Base-by-base conservation (phyloP, 225 moss, liverwort and hornwort genomes). In the Sphagnum tenellum region DNA sequence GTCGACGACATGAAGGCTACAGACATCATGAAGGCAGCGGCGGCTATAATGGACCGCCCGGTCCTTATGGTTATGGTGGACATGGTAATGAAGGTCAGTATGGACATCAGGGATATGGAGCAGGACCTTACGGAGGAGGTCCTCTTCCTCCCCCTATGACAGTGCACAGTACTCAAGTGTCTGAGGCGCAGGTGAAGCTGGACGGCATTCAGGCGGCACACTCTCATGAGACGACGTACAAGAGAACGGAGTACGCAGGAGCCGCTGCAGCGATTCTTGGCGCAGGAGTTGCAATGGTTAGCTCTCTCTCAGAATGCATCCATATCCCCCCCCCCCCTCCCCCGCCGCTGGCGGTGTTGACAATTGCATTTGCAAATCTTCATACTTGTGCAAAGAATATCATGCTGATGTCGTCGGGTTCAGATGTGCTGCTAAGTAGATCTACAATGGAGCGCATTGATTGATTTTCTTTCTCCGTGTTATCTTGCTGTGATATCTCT, bases 251-350 rank as follows among this genome's bases (percentile, higher is more conserved):
- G 12, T 50, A 50, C 44, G 64, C 50, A 3, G 51, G 64, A 12
- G 50, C 44, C 3, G 51, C 51, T 44, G 64, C 50, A 13, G 64
- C 64, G 8, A 9, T 52, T 7, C 50, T 52, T 44, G 64, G 50
- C 10, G 64, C 50, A 50, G 64, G 64, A 4, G n/a, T 64, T 14
- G 64, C 64, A 3, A 52, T 52, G 64, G 64, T 64, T 6, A 64
- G 64, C 8, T 3, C 9, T 11, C 44, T 45, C 49, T 49, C 8
- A 9, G 46, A 11, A 45, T 29, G 29, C 29, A 29, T 29, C 29
- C 29, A 29, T 29, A 29, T 29, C 29, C 29, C 29, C 29, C 29
- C 29, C 29, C 29, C 0, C 29, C 29, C 29, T 0, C 29, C 29
- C 0, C 0, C 29, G 29, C 29, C 1, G 29, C 29, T 1, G 29